phyloP scores from a whole-genome alignment of 2,329 filamentous ascomycete genomes.

The Uncinocarpus reesii region DNA sequence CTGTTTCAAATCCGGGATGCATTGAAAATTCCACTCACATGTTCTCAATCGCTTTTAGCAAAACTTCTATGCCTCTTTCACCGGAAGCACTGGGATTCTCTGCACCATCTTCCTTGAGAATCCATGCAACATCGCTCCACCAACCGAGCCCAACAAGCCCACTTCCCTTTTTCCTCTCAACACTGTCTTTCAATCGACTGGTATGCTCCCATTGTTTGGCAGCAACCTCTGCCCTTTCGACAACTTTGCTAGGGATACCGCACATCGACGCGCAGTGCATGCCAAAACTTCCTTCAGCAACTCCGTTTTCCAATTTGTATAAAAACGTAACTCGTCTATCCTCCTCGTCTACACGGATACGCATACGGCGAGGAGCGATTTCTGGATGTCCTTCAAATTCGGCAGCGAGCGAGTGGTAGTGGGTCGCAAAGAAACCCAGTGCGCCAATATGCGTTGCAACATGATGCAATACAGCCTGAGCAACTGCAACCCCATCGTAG shows the following conservation, averaged over 20 bases:
- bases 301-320: conserved; percentile 85
- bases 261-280: conserved; percentile 99
- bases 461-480: conserved; percentile 94
- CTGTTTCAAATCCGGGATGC: background rate
- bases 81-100: conserved; percentile 32
- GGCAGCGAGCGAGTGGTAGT: conserved; percentile 86
- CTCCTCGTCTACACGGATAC: conserved; percentile 80
- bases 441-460: conserved; percentile 88
- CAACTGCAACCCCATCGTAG: conserved; percentile 93
- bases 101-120: conserved; percentile 48
- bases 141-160: conserved; percentile 76
- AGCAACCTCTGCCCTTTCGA: conserved; percentile 77
- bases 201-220: conserved; percentile 94
- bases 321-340: conserved; percentile 86
- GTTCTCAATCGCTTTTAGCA: conserved; percentile 47
- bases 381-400: conserved; percentile 88
- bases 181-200: conserved; percentile 73
- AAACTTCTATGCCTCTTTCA: conserved; percentile 46
- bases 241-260: conserved; percentile 72
- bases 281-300: conserved; percentile 92
- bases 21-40: conserved; percentile 31
- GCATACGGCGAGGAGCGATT: conserved; percentile 78
- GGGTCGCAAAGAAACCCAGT: conserved; percentile 91
- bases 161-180: conserved; percentile 68
- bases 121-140: conserved; percentile 74